phyloP scores from a whole-genome alignment of 805 yeast species.

The Wickerhamiella bombiphila region DNA sequence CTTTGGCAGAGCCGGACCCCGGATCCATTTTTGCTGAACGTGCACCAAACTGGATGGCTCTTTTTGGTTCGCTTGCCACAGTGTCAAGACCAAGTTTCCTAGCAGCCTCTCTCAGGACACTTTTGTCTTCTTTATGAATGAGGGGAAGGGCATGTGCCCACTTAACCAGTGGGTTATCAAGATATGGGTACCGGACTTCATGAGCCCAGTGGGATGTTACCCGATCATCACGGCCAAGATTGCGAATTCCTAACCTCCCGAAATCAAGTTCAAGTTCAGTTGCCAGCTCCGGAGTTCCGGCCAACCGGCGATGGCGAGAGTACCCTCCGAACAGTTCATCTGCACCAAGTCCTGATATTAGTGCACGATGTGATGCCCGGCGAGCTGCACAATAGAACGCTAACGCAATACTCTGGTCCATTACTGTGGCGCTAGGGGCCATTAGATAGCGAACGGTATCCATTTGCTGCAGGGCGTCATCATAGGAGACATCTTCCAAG shows the following conservation, averaged over 20 bases:
- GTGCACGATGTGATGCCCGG: conserved; percentile 47
- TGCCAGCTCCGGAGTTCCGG: conserved; percentile 31
- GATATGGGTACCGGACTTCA: conserved; percentile 77
- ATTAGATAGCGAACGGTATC: conserved; percentile 48
- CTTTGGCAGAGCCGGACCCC: conserved; percentile 57
- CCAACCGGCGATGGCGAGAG: conserved; percentile 48
- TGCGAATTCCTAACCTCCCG: conserved; percentile 57
- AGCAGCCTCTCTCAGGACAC: conserved; percentile 51
- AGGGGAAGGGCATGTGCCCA: conserved; percentile 23
- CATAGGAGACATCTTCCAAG: conserved; percentile 58
- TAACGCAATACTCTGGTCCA: conserved; percentile 90
- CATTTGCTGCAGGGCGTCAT: conserved; percentile 40
- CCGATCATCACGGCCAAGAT: conserved; percentile 83
- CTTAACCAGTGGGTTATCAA: conserved; percentile 47
- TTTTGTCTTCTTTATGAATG: conserved; percentile 25
- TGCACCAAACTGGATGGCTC: conserved; percentile 96
- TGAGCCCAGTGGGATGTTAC: conserved; percentile 77
- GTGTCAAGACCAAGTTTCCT: conserved; percentile 28
- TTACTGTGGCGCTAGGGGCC: conserved; percentile 75
- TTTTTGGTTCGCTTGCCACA: conserved; percentile 62
- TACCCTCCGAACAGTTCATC: conserved; percentile 96
- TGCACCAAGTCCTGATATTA: conserved; percentile 90
- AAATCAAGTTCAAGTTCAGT: conserved; percentile 58
- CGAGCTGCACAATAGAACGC: conserved; percentile 87
- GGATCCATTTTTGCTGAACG: conserved; percentile 85